phyloP scores from a whole-genome alignment of 164 flowering plant species.

The Houttuynia cordata region DNA sequence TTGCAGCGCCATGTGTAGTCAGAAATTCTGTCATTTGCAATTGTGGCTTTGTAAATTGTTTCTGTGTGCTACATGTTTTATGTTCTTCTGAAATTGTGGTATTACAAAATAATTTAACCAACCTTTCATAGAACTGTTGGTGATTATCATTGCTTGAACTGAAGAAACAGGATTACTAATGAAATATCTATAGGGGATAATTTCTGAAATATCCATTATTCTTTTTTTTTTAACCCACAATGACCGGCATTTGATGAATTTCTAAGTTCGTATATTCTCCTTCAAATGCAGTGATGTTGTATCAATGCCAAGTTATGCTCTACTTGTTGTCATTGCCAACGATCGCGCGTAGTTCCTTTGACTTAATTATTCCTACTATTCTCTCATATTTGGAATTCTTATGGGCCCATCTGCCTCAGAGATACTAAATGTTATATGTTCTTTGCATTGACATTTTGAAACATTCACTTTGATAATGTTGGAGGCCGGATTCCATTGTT shows the following conservation, averaged over 20 bases:
- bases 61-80: no score
- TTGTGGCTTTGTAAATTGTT: no score
- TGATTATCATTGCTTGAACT: no score
- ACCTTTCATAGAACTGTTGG: no score
- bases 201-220: no score
- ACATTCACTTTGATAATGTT: slow-evolving; percentile 23
- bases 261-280: not conserved
- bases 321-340: slow-evolving; percentile 72
- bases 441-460: not conserved
- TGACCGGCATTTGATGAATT: no score
- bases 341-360: slow-evolving; percentile 48
- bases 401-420: no score
- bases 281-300: slow-evolving; percentile 74
- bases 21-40: not conserved
- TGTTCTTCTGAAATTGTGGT: no score
- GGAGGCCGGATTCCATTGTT: slow-evolving; percentile 94
- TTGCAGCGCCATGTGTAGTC: not conserved
- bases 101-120: no score
- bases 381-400: not conserved
- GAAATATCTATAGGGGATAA: no score
- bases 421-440: not conserved
- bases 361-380: not conserved
- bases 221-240: not conserved
- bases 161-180: no score
- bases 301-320: slow-evolving; percentile 92